Percentiles rank a stretch among this genome's conserved stretches.
Conservation (phyloP, 2,329 filamentous ascomycete species). For the Pseudocercospora pini-densiflorae region DNA sequence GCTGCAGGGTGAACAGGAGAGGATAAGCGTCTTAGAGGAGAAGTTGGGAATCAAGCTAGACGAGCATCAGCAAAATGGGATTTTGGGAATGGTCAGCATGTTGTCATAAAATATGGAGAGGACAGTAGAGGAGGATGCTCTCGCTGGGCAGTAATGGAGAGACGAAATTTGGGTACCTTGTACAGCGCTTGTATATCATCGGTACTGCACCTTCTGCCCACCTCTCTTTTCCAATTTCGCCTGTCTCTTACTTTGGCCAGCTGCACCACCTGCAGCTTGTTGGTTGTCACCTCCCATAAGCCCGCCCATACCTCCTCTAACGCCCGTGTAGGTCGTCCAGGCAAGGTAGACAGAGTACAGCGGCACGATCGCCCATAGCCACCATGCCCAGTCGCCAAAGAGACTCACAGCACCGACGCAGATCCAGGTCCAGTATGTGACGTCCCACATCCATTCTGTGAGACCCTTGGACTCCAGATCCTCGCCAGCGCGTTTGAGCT, state of each 20-base stretch:
- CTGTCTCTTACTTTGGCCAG: slow-evolving; percentile 54
- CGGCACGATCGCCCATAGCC: slow-evolving; percentile 59
- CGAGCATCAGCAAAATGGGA: slow-evolving; percentile 44
- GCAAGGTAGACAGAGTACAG: slow-evolving; percentile 52
- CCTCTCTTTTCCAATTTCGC: slow-evolving; percentile 58
- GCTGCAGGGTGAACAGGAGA: slow-evolving; percentile 48
- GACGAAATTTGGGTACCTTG: neutral
- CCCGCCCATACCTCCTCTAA: slow-evolving; percentile 47
- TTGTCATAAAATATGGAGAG: neutral
- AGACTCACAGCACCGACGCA: slow-evolving; percentile 73
- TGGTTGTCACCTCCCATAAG: slow-evolving; percentile 45
- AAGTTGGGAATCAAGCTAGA: slow-evolving; percentile 50
- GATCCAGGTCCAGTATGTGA: slow-evolving; percentile 92
- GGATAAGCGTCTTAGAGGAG: slow-evolving; percentile 48
- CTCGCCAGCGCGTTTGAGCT: slow-evolving; percentile 79
- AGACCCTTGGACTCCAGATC: slow-evolving; percentile 85
- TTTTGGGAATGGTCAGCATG: slow-evolving; percentile 34
- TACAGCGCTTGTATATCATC: slow-evolving; percentile 35
- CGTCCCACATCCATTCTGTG: slow-evolving; percentile 98
- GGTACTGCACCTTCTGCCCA: slow-evolving; percentile 54
- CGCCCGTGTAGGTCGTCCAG: slow-evolving; percentile 52
- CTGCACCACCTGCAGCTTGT: slow-evolving; percentile 28
- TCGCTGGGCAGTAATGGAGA: neutral
- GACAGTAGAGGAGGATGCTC: neutral
- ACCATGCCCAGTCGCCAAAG: slow-evolving; percentile 81